Base-by-base conservation (phyloP, 805 yeast species). In the Hanseniaspora hatyaiensis region DNA sequence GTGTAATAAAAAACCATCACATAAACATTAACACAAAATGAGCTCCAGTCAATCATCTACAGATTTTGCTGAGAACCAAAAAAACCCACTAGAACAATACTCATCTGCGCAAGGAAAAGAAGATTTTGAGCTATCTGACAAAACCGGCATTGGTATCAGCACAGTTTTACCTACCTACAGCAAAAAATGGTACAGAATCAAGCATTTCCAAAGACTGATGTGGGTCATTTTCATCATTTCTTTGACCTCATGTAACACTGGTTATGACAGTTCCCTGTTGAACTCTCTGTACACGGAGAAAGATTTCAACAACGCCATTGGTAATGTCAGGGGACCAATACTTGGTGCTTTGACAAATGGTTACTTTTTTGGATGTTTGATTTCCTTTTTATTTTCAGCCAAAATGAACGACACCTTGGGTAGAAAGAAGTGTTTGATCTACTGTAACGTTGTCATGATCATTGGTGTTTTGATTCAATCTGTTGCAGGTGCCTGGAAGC, bases 261-360 rank as follows among this genome's bases (percentile, higher is more conserved):
- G 75, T 49, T 71, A 65, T 52, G 74, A 71, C 57, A 72, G 71
- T 50, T 66, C 71, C 12, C 62, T 74, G 67, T 59, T 73, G 54
- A 73, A 73, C 53, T 74, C 74, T 29, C 62, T 73, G 52, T 77
- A 74, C 54, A 59, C 72, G 8, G 63, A 71, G 54, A 51, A 56
- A 1, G 55, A 57, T 29, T 74, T 76, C 74, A 57, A 57, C 47
- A 49, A 54, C 5, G 63, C 61, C 29, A 65, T 73, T 57, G 65
- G 66, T 28, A 48, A 60, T 34, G 73, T 72, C 6, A 49, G 57
- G 4, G 69, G 70, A 52, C 63, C 65, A 22, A 54, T 56, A 16
- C 56, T 70, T 20, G 73, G 74, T 50, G 66, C 69, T 23, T 58
- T 69, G 39, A 50, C 62, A 30, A 67, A 67, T 50, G 73, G 72